phyloP scores from a whole-genome alignment of 208 protist genomes.

The Leishmania gerbilli region DNA sequence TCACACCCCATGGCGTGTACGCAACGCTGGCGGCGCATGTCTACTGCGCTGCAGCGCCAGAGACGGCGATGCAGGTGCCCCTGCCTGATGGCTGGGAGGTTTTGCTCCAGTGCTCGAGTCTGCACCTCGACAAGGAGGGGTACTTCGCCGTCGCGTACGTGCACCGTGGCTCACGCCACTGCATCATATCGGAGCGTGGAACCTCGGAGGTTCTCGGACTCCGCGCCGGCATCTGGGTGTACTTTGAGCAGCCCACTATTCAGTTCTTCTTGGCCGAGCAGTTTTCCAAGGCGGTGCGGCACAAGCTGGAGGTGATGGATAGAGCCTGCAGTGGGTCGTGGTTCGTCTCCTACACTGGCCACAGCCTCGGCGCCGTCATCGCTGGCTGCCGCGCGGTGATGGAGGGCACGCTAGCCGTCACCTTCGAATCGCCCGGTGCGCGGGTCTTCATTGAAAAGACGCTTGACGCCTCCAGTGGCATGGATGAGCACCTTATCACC shows the following conservation, averaged over 20 bases:
- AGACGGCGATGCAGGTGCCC: constrained; percentile 26
- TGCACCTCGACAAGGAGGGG: constrained; percentile 83
- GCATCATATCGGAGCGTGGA: constrained; percentile 87
- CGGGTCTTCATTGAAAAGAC: constrained; percentile 72
- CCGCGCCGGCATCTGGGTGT: constrained; percentile 86
- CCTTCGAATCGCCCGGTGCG: constrained; percentile 88
- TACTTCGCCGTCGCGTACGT: constrained; percentile 89
- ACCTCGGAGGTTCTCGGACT: constrained; percentile 83
- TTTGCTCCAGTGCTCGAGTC: constrained; percentile 54
- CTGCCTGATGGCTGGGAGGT: constrained; percentile 79
- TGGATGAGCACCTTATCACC: constrained; percentile 64
- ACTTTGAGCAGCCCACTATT: constrained; percentile 91
- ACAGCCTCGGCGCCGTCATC: constrained; percentile 90
- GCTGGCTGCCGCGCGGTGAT: constrained; percentile 76
- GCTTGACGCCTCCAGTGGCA: constrained; percentile 9
- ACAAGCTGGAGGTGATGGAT: constrained; percentile 35
- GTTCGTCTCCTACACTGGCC: constrained; percentile 87
- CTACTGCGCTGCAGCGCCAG: constrained; percentile 49
- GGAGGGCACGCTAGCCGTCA: constrained; percentile 78
- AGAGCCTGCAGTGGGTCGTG: constrained; percentile 32
- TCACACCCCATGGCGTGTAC: constrained; percentile 77
- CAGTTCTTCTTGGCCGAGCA: constrained; percentile 84
- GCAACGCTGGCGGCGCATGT: constrained; percentile 75
- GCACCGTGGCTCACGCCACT: constrained; percentile 61
- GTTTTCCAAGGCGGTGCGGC: constrained; percentile 83